Conservation (phyloP, 129 eudicot species). For the Helichrysum umbraculigerum region DNA sequence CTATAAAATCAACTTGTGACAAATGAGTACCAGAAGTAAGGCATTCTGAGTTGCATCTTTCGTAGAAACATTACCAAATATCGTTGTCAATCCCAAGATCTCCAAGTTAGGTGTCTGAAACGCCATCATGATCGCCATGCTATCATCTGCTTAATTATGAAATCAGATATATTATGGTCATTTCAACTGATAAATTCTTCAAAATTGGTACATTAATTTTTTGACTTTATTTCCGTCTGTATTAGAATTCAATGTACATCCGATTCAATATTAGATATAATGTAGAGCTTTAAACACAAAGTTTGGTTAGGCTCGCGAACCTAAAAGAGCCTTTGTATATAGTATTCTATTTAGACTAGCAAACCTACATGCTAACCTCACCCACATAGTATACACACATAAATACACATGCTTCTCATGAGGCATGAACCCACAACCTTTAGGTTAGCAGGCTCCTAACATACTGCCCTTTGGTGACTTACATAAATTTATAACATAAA, state of each 20-base stretch:
- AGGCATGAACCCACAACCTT: too few relatives aligned
- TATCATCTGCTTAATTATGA: conserved; percentile 59
- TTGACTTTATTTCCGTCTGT: not conserved
- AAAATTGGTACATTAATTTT: not conserved
- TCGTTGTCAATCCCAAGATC: conserved; percentile 73
- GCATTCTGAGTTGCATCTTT: conserved; percentile 85
- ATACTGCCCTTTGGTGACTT: too few relatives aligned
- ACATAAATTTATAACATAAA: too few relatives aligned
- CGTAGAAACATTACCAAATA: conserved; percentile 80
- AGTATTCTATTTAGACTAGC: too few relatives aligned
- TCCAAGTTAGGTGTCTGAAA: conserved; percentile 73
- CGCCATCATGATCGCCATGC: conserved; percentile 92
- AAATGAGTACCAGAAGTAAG: conserved; percentile 69
- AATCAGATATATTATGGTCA: not conserved
- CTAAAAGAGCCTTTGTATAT: too few relatives aligned
- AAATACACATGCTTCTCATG: too few relatives aligned
- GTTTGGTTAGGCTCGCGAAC: too few relatives aligned
- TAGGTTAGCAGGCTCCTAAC: too few relatives aligned
- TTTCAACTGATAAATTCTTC: not conserved
- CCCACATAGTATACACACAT: too few relatives aligned
- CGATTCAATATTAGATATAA: not conserved
- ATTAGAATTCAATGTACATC: not conserved
- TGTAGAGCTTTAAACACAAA: too few relatives aligned
- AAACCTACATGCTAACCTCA: too few relatives aligned
- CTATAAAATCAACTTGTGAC: not conserved